Evolutionary conservation across 805 yeast genomes (phyloP).

Genomic region (Yamadazyma nakazawae): DNA sequence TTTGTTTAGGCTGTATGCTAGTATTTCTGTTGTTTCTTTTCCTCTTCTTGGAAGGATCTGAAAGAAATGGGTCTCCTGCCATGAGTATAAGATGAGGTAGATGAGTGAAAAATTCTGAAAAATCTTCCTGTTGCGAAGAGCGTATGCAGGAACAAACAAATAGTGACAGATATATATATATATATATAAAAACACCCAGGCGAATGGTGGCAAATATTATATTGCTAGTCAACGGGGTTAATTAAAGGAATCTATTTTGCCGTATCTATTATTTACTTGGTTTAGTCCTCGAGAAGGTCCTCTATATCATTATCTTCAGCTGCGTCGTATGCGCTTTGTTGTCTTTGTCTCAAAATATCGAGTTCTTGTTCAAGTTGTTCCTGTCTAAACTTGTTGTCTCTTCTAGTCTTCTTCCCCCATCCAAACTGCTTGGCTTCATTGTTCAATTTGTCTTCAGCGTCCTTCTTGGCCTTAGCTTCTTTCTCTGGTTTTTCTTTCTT

Average conservation of each 20-base stretch:
- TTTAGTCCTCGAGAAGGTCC: conserved; percentile 59
- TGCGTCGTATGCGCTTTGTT: conserved; percentile 45
- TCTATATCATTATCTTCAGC: conserved; percentile 66
- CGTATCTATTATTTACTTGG: not conserved
- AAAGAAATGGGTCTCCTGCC: conserved; percentile 62
- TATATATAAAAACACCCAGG: not conserved
- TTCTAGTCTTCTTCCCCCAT: conserved; percentile 77
- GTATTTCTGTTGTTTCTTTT: conserved; percentile 31
- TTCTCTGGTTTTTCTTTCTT: conserved; percentile 35
- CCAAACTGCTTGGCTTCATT: conserved; percentile 56
- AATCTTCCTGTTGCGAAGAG: conserved; percentile 13
- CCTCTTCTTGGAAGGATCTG: conserved; percentile 56
- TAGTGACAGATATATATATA: not conserved
- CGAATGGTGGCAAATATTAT: not conserved
- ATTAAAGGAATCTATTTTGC: not conserved
- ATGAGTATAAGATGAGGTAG: conserved; percentile 18
- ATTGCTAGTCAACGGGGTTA: too few relatives aligned
- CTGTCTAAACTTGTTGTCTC: conserved; percentile 53
- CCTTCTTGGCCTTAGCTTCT: conserved; percentile 34
- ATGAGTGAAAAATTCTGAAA: conserved; percentile 6
- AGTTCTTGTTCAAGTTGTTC: conserved; percentile 48
- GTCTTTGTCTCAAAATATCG: conserved; percentile 36
- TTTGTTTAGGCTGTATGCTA: conserved; percentile 12
- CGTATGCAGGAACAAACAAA: conserved; percentile 1
- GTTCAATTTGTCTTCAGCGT: conserved; percentile 25